Percentiles rank a stretch among this genome's conserved stretches.
phyloP scores from a whole-genome alignment of 441 rosid genomes.

The Gossypium schwendimanii region DNA sequence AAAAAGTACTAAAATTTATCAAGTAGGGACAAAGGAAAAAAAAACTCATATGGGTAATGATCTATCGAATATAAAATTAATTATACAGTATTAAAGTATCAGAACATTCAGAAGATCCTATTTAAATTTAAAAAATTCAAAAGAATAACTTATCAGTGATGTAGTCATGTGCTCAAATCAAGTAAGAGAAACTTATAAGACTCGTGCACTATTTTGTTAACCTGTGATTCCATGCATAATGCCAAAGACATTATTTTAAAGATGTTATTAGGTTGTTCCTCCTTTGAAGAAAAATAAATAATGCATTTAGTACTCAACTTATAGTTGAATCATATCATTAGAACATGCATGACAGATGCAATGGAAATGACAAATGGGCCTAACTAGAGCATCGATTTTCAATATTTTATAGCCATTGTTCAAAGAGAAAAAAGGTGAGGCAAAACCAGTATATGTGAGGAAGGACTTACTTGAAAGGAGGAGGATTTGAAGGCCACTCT shows the following conservation, averaged over 20 bases:
- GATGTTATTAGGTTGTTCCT: not conserved
- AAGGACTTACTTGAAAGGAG: constrained; percentile 44
- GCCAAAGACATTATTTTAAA: not conserved
- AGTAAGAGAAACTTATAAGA: too few relatives aligned
- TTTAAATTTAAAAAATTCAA: not conserved
- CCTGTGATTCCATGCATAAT: not conserved
- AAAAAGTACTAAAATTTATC: not conserved
- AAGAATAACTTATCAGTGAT: not conserved
- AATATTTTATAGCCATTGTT: not conserved
- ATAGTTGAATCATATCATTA: not conserved
- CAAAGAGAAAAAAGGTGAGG: too few relatives aligned
- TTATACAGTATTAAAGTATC: not conserved
- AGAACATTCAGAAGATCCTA: not conserved
- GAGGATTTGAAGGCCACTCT: constrained; percentile 63
- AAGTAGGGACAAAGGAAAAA: not conserved
- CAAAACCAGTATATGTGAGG: not conserved
- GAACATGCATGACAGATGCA: not conserved
- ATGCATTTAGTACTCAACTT: not conserved
- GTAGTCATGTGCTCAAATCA: not conserved
- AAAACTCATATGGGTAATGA: not conserved
- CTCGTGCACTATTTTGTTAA: not conserved
- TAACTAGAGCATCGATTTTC: not conserved
- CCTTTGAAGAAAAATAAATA: not conserved
- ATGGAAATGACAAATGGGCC: not conserved
- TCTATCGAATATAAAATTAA: not conserved